These are phyloP conservation scores for Alternaria arbusti DNA, from an alignment of 2,329 filamentous ascomycete genomes.

Conservation along the genomic window DNA sequence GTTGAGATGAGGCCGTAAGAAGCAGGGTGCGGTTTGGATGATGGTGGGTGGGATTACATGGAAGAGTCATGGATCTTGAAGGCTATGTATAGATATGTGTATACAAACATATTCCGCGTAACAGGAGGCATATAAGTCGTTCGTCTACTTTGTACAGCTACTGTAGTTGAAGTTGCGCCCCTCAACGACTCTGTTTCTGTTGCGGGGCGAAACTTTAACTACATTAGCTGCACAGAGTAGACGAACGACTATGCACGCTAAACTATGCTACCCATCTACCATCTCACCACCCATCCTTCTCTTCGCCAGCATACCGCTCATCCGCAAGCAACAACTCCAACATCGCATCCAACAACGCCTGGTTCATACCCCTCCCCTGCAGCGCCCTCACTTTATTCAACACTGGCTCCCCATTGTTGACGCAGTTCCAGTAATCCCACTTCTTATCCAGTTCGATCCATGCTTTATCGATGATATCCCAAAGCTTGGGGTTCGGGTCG, in stretches of 20 bases:
- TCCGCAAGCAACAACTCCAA: conserved; percentile 46
- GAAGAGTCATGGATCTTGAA: not conserved
- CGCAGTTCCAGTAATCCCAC: conserved; percentile 40
- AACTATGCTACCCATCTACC: not conserved
- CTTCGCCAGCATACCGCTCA: conserved; percentile 34
- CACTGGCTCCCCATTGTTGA: conserved; percentile 36
- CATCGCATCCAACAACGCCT: conserved; percentile 41
- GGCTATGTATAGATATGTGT: not conserved
- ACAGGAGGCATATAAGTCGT: not conserved
- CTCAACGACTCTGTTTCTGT: too few relatives aligned
- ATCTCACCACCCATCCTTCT: not conserved
- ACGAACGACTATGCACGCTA: not conserved
- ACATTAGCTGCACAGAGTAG: not conserved
- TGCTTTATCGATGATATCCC: conserved; percentile 37
- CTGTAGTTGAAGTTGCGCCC: too few relatives aligned
- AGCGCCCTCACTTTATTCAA: conserved; percentile 38
- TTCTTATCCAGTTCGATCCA: conserved; percentile 42
- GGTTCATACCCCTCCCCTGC: conserved; percentile 33
- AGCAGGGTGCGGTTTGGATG: not conserved
- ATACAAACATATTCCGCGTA: not conserved
- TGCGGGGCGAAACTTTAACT: too few relatives aligned
- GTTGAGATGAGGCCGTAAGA: conserved; percentile 32
- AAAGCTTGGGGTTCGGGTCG: conserved; percentile 38
- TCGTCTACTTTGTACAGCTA: not conserved
- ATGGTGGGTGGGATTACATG: not conserved